Percentiles rank a stretch among this genome's conserved stretches.
Conservation (phyloP, 2,329 filamentous ascomycete genomes). For the Parascedosporium putredinis region DNA sequence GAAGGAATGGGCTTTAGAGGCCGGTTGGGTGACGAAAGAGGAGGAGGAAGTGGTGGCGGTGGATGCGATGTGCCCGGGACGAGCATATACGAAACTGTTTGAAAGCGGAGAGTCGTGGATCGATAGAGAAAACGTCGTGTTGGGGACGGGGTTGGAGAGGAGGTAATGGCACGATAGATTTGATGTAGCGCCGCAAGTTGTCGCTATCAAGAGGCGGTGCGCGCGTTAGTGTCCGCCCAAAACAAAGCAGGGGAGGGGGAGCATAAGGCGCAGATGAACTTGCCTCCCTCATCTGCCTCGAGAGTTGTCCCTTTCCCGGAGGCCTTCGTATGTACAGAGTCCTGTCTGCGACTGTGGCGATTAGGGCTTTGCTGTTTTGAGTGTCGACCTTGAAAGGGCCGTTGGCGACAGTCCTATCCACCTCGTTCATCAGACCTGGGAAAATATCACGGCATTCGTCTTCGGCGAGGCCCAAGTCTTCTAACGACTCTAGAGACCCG, state of each 20-base stretch:
- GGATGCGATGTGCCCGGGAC: constrained; percentile 26
- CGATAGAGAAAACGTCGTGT: constrained; percentile 41
- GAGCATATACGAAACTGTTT: constrained; percentile 36
- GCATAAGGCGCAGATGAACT: constrained; percentile 4
- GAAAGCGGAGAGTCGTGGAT: constrained; percentile 37
- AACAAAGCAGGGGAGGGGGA: neutral
- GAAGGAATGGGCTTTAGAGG: constrained; percentile 28
- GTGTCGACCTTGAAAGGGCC: constrained; percentile 34
- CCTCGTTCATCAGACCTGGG: constrained; percentile 34
- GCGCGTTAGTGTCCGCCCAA: constrained; percentile 6
- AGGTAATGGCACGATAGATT: constrained; percentile 40
- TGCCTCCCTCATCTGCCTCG: constrained; percentile 31
- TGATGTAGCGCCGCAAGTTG: constrained; percentile 42
- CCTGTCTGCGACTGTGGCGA: constrained; percentile 1
- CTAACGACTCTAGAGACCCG: neutral
- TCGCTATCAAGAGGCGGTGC: constrained; percentile 20
- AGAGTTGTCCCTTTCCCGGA: constrained; percentile 28
- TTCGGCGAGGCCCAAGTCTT: neutral
- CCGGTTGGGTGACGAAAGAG: too few species aligned
- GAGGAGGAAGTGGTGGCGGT: too few species aligned
- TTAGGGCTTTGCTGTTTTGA: constrained; percentile 18
- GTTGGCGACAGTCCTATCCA: constrained; percentile 32
- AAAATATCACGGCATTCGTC: constrained; percentile 20
- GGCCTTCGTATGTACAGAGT: constrained; percentile 35
- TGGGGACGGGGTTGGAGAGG: constrained; percentile 36